Evolutionary conservation across 2,329 filamentous ascomycete species (phyloP), one percentile per base, ranked within the genome.

Genomic region (Nemania bipapillata): DNA sequence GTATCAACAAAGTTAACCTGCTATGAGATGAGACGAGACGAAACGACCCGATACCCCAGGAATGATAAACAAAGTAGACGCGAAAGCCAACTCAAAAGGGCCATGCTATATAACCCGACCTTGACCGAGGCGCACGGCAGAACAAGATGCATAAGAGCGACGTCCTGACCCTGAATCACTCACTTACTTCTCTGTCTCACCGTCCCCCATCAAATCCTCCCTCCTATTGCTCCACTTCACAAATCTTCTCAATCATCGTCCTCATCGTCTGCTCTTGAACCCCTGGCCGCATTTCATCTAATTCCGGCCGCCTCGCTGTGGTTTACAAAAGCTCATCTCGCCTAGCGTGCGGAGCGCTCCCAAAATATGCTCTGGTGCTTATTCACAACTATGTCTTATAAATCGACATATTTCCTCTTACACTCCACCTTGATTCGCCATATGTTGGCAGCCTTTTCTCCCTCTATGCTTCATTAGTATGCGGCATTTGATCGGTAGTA

Each of bases 401-500:
- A 28, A 37, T 22, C 32, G 5, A 8, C 22, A 6, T 22, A 22
- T 28, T 45, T 32, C 32, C 53, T 11, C n/a, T 26, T 32, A 26
- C 49, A 24, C 28, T 26, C n/a, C 22, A 30, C 28, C 45, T n/a
- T 40, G 22, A 55, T 50, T 24, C 20, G 22, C 47, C 8, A 0
- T 15, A 5, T 58, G 22, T 17, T 54, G 9, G 28, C 49, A 42
- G n/a, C 22, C 17, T 28, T 28, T 9, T 17, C 54, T 64, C 20
- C 26, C 30, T 42, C 28, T 1, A 7, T 11, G 30, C 20, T 15
- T 35, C 22, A 11, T 61, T 70, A 77, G 57, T 76, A 76, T 35
- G 74, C 73, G 30, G 80, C 75, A 64, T 75, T 78, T 72, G 85
- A 83, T 56, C 86, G 81, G 74, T 89, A 89, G 74, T 87, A 89